phyloP scores from a whole-genome alignment of 176 grass and related monocot genomes.

The Aegilops bicornis region DNA sequence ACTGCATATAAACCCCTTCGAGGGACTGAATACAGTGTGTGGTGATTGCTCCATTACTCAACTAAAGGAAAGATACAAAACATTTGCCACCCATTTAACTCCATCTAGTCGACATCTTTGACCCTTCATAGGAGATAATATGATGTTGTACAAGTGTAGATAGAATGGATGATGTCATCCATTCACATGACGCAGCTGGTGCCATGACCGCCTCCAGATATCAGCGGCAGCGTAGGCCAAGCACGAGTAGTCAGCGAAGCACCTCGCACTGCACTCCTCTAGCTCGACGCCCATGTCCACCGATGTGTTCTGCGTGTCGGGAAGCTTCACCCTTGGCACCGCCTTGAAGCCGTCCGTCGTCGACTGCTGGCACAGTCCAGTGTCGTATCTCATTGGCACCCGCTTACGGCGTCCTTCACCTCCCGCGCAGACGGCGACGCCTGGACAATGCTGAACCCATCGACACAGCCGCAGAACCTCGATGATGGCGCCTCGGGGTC shows the following conservation, averaged over 20 bases:
- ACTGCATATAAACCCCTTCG: too few species aligned
- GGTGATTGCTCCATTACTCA: too few species aligned
- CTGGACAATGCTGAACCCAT: neutral
- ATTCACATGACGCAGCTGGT: constrained; percentile 21
- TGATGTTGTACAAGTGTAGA: too few species aligned
- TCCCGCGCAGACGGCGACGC: constrained; percentile 1
- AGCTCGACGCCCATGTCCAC: neutral
- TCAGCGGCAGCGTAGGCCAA: constrained; percentile 34
- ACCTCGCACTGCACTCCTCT: constrained; percentile 32
- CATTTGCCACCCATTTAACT: too few species aligned
- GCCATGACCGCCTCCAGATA: neutral
- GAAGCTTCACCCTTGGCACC: neutral
- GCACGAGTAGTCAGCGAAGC: constrained; percentile 46
- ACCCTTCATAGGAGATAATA: too few species aligned
- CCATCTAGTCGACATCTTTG: too few species aligned
- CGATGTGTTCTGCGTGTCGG: too few species aligned
- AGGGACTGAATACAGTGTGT: too few species aligned
- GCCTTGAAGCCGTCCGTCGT: constrained; percentile 19
- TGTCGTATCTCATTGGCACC: constrained; percentile 21
- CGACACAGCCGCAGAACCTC: neutral
- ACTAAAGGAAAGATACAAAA: too few species aligned
- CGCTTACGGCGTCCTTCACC: neutral
- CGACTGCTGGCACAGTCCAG: neutral
- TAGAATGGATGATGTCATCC: neutral
- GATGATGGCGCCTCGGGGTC: neutral